Percentiles rank a stretch among this genome's conserved stretches.
Conservation (phyloP, 345 rosid genomes). For the Melaleuca alternifolia region DNA sequence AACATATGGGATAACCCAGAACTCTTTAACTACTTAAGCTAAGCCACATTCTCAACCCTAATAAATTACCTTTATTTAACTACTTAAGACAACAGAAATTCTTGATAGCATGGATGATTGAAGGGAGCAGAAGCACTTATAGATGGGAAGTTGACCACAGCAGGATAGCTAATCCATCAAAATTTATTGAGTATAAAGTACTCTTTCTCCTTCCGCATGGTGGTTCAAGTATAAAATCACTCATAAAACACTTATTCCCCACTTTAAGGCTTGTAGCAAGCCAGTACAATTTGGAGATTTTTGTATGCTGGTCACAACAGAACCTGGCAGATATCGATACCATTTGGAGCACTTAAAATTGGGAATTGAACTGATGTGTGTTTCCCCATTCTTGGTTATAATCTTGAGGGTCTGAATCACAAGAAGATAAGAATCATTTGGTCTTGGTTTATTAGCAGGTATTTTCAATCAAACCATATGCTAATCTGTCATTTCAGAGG, state of each 20-base stretch:
- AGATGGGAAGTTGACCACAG: not conserved
- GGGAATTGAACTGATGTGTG: not conserved
- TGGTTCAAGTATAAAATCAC: not conserved
- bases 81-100: not conserved
- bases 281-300: not conserved
- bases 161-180: not conserved
- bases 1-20: not conserved
- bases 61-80: not conserved
- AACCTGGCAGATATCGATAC: not conserved
- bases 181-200: not conserved
- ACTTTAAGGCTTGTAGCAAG: not conserved
- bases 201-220: not conserved
- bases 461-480: not conserved
- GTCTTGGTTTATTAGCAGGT: not conserved
- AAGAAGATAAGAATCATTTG: not conserved
- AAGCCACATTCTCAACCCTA: not conserved
- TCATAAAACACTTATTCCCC: not conserved
- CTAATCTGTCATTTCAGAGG: not conserved
- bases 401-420: not conserved
- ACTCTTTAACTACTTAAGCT: not conserved
- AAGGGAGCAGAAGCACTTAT: not conserved
- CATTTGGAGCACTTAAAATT: not conserved
- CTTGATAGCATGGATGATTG: not conserved
- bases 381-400: not conserved
- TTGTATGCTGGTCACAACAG: not conserved